Conservation (phyloP, 2,329 filamentous ascomycete genomes). For the Hymenoscyphus repandus region DNA sequence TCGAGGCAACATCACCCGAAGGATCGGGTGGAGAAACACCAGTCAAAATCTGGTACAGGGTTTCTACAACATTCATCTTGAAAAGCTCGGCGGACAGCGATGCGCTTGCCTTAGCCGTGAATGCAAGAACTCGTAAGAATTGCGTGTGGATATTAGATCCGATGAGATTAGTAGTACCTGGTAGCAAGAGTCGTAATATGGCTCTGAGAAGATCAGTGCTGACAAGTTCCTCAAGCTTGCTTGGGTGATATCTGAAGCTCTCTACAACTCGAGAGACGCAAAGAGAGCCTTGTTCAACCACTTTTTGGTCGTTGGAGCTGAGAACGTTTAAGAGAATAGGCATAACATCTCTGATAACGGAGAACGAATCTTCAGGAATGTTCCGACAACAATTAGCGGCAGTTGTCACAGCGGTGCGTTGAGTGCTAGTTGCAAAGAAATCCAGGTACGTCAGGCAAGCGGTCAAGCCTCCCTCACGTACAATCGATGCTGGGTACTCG, state of each 20-base stretch:
- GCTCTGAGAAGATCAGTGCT: conserved; percentile 81
- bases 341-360: conserved; percentile 92
- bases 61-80: conserved; percentile 96
- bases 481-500: conserved; percentile 91
- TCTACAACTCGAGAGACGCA: conserved; percentile 96
- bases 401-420: conserved; percentile 92
- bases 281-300: conserved; percentile 92
- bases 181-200: conserved; percentile 79
- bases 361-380: conserved; percentile 88
- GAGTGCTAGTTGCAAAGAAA: conserved; percentile 96
- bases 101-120: conserved; percentile 84
- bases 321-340: conserved; percentile 87
- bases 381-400: conserved; percentile 98
- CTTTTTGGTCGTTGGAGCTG: conserved; percentile 87
- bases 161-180: conserved; percentile 93
- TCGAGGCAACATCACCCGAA: conserved; percentile 70
- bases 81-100: conserved; percentile 82
- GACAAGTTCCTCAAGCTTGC: conserved; percentile 87
- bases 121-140: conserved; percentile 86
- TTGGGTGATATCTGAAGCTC: conserved; percentile 86
- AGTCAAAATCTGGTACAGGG: conserved; percentile 92
- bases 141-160: conserved; percentile 93
- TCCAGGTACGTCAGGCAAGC: conserved; percentile 96
- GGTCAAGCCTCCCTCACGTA: conserved; percentile 88
- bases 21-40: conserved; percentile 86